A percentile compares a stretch with the other conserved stretches of the same genome.
Conservation (phyloP, 371 early-diverging fungal genomes). For the Mortierella sp. region DNA sequence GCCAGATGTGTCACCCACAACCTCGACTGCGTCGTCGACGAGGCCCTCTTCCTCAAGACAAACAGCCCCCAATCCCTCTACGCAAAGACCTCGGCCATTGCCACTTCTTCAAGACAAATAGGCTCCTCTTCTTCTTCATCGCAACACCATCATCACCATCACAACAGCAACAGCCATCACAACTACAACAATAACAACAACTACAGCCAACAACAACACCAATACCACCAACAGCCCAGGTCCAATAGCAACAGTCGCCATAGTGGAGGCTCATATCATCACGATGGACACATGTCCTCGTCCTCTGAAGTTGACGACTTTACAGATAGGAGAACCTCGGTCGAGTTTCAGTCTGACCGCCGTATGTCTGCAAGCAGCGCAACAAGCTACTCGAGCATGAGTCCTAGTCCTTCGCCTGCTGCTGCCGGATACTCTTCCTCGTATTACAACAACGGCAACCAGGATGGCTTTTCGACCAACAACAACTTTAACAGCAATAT, state of each 20-base stretch:
- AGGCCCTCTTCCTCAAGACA: conserved; percentile 35
- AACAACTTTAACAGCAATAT: neutral
- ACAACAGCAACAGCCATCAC: neutral
- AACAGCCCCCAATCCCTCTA: conserved; percentile 23
- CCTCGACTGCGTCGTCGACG: conserved; percentile 34
- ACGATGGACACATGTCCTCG: conserved; percentile 7
- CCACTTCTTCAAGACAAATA: neutral
- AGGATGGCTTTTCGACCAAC: conserved; percentile 8
- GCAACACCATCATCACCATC: neutral
- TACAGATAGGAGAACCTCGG: conserved; percentile 13
- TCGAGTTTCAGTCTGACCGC: conserved; percentile 17
- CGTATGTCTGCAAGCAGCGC: conserved; percentile 29
- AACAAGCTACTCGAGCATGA: conserved; percentile 25
- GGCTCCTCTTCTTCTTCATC: conserved; percentile 1
- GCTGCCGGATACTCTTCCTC: conserved; percentile 7
- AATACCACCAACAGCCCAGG: neutral
- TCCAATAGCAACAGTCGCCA: neutral
- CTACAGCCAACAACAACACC: neutral
- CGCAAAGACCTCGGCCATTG: conserved; percentile 1
- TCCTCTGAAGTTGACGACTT: conserved; percentile 18
- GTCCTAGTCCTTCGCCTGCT: conserved; percentile 25
- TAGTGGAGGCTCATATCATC: neutral
- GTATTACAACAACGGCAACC: neutral
- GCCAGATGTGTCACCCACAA: conserved; percentile 29
- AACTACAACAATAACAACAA: neutral